Base-by-base conservation (phyloP, 2,329 filamentous ascomycete genomes). In the Colletotrichum truncatum region DNA sequence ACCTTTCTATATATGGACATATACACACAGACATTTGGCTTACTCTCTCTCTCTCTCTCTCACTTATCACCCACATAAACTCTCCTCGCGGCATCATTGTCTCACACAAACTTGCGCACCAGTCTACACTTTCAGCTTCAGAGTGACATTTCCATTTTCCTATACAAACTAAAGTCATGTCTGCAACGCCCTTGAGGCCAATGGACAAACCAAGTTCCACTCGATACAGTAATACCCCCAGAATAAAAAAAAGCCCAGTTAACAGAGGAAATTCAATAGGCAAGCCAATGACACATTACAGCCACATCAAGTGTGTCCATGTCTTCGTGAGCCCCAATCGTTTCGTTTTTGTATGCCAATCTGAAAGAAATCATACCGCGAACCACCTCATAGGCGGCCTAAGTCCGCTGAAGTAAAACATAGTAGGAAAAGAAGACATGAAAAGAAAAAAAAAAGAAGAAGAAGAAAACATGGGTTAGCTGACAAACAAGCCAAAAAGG, bases 241-340 rank as follows among this genome's bases (percentile, higher is more conserved):
- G 8, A 9, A 43, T 14, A 34, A 34, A 7, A 53, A 4, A 11
- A 45, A 11, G 34, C 30, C 34, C 6, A n/a, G 11, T 18, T 21
- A 39, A 45, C 18, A 48, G 16, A 56, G 23, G n/a, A 43, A 26
- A 30, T 49, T 16, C 26, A 30, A n/a, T n/a, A n/a, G n/a, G 52
- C 6, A 18, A 49, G 18, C 55, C n/a, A 10, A 60, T 21, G 25
- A 53, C 48, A 60, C 46, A 54, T 53, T 53, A 60, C 38, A 60
- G 46, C 54, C 46, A 51, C 18, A 6, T 39, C 36, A 14, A 11
- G 14, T 41, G 38, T 48, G 48, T 16, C 23, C 38, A 26, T 41
- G 21, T 49, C 32, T 48, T 61, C 61, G 23, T 64, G 16, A 39
- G 23, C 46, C 48, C 4, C 14, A 8, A 41, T 53, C 39, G 11